Evolutionary conservation across 305 asterid genomes (phyloP).

Genomic region (Plantago rigida): DNA sequence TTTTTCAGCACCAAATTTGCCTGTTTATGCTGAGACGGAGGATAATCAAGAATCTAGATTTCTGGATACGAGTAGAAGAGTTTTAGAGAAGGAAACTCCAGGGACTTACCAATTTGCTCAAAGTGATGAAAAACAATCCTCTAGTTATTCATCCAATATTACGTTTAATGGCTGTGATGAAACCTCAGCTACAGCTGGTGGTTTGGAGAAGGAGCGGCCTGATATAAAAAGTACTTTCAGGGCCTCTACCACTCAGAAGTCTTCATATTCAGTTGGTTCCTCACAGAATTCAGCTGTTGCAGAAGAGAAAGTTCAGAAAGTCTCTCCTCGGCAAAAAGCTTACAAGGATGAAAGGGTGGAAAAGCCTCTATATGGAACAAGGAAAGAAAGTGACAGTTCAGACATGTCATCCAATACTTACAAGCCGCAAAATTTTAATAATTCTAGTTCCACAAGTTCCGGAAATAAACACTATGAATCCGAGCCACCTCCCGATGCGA

Average conservation of each 20-base stretch:
- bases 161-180: slow-evolving; percentile 48
- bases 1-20: slow-evolving; percentile 42
- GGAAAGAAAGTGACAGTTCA: slow-evolving; percentile 39
- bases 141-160: slow-evolving; percentile 42
- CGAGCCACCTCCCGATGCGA: slow-evolving; percentile 49
- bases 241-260: slow-evolving; percentile 48
- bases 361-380: slow-evolving; percentile 42
- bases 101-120: slow-evolving; percentile 34
- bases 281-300: slow-evolving; percentile 45
- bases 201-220: slow-evolving; percentile 36
- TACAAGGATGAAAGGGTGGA: slow-evolving; percentile 58
- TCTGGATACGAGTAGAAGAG: slow-evolving; percentile 48
- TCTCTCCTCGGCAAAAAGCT: slow-evolving; percentile 65
- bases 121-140: slow-evolving; percentile 44
- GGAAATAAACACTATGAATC: slow-evolving; percentile 39
- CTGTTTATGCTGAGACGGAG: slow-evolving; percentile 48
- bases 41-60: slow-evolving; percentile 60
- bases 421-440: slow-evolving; percentile 38
- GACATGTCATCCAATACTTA: slow-evolving; percentile 38
- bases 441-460: slow-evolving; percentile 31
- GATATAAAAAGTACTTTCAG: slow-evolving; percentile 39
- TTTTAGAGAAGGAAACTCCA: slow-evolving; percentile 46
- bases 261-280: slow-evolving; percentile 29
- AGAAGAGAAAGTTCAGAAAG: slow-evolving; percentile 78
- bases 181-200: slow-evolving; percentile 35